Conservation (phyloP, 129 eudicot genomes). For the Pseudognaphalium luteoalbum region DNA sequence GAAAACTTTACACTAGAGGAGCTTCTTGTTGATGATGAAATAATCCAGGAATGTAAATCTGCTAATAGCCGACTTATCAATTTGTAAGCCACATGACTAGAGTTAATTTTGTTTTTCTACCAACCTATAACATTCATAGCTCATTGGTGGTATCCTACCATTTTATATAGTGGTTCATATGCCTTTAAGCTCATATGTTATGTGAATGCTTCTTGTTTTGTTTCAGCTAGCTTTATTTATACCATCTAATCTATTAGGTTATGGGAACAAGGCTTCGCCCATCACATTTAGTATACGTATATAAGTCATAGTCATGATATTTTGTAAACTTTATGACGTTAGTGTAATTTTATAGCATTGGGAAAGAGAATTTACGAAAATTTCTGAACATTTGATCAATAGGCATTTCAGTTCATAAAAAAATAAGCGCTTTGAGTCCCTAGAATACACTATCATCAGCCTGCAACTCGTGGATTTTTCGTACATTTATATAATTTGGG, state of each 20-base stretch:
- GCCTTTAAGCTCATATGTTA: neutral
- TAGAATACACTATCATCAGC: no score
- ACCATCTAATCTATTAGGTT: no score
- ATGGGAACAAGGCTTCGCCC: neutral
- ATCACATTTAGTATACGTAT: no score
- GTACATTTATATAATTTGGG: no score
- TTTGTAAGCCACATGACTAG: conserved; percentile 46
- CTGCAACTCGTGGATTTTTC: no score
- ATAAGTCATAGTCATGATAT: no score
- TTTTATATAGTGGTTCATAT: neutral
- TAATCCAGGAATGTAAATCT: conserved; percentile 97
- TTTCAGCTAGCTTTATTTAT: neutral
- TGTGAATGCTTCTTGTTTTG: conserved; percentile 4
- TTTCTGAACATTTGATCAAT: no score
- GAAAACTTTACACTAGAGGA: conserved; percentile 80
- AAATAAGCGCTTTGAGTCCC: no score
- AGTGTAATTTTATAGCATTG: no score
- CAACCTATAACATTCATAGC: neutral
- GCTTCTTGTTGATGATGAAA: conserved; percentile 91
- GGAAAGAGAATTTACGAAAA: no score
- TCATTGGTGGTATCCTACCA: conserved; percentile 2
- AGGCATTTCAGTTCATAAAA: no score
- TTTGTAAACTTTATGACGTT: no score
- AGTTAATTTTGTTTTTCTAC: neutral
- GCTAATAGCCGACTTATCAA: conserved; percentile 85